These are phyloP conservation scores for Kodamaea suecica DNA, from an alignment of 1,139 yeast genomes.

Conservation along the genomic window DNA sequence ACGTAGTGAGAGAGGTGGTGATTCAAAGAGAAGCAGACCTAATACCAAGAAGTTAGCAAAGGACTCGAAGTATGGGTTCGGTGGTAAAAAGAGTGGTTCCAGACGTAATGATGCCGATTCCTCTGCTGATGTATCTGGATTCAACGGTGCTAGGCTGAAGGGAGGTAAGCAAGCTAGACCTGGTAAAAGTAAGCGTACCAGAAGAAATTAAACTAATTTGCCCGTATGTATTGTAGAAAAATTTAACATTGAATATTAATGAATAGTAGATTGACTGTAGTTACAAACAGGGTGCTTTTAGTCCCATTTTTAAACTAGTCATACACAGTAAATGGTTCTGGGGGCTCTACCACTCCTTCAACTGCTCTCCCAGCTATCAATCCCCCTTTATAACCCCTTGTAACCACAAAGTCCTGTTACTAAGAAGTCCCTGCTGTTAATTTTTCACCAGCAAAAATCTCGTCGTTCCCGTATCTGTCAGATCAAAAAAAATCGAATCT, in stretches of 20 bases:
- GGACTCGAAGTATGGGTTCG: slow-evolving; percentile 60
- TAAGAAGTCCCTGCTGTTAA: too few species aligned
- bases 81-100: slow-evolving; percentile 74
- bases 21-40: slow-evolving; percentile 48
- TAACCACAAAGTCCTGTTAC: too few species aligned
- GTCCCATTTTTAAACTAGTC: too few species aligned
- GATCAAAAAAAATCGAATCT: neutral
- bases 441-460: neutral
- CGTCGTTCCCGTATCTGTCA: neutral
- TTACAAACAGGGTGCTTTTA: too few species aligned
- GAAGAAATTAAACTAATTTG: slow-evolving; percentile 14
- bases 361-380: too few species aligned
- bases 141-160: slow-evolving; percentile 32
- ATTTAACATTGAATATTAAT: too few species aligned
- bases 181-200: slow-evolving; percentile 65
- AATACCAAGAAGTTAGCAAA: slow-evolving; percentile 65
- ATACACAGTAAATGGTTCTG: too few species aligned
- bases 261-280: too few species aligned
- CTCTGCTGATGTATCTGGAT: slow-evolving; percentile 66
- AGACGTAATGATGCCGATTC: slow-evolving; percentile 75
- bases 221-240: slow-evolving; percentile 1
- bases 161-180: slow-evolving; percentile 52
- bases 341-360: too few species aligned
- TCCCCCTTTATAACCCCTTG: too few species aligned
- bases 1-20: slow-evolving; percentile 27